These are phyloP conservation scores for Decorospora gaudefroyi DNA, from an alignment of 2,329 filamentous ascomycete species.

Conservation along the genomic window DNA sequence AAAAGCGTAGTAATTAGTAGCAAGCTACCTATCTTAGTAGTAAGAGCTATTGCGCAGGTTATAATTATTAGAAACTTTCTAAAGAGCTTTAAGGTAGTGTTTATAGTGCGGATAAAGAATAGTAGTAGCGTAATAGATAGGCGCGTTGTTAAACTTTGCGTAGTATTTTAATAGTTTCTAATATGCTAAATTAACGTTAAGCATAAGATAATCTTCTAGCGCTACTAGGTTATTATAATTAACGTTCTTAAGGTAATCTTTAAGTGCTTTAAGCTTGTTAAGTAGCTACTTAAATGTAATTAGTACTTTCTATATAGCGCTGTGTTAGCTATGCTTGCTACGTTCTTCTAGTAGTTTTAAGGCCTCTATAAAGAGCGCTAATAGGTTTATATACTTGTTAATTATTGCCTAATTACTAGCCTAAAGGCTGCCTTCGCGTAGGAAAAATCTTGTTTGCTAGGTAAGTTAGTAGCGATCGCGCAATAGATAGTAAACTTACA, in stretches of 20 bases:
- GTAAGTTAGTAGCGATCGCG: neutral
- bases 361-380: constrained; percentile 3
- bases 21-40: neutral
- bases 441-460: neutral
- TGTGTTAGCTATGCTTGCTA: constrained; percentile 1
- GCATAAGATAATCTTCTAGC: constrained; percentile 2
- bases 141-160: too few relatives aligned
- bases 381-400: constrained; percentile 4
- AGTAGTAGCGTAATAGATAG: too few relatives aligned
- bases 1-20: neutral
- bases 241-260: constrained; percentile 2
- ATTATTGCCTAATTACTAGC: constrained; percentile 1
- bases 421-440: neutral
- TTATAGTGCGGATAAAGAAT: too few relatives aligned
- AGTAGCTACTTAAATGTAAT: constrained; percentile 4
- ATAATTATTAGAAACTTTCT: neutral
- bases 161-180: neutral
- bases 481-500: neutral
- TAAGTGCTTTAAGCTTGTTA: neutral
- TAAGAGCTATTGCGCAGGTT: neutral
- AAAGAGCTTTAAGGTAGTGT: constrained; percentile 1
- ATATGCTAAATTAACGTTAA: constrained; percentile 5
- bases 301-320: constrained; percentile 5
- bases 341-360: constrained; percentile 2
- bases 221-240: constrained; percentile 3